Conservation (phyloP, 768 basidiomycete species). For the Peribolospora kevripleyi region DNA sequence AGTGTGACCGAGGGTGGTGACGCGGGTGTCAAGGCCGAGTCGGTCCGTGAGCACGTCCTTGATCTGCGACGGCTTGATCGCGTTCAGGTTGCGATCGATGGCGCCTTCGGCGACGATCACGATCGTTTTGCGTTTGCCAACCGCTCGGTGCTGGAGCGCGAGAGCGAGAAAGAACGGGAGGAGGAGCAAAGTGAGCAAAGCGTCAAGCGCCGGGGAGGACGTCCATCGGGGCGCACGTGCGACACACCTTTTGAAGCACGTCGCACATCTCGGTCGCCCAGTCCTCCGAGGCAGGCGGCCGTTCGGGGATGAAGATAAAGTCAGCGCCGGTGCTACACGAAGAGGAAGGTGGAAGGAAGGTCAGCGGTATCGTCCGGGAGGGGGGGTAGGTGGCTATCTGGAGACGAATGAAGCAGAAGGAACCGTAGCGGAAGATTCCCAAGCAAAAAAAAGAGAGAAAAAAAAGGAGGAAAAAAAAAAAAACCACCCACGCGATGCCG, state of each 20-base stretch:
- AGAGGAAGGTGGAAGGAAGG: background rate
- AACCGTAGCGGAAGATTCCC: too few species aligned
- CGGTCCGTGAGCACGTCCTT: constrained; percentile 67
- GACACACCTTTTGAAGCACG: constrained; percentile 46
- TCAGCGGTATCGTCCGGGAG: background rate
- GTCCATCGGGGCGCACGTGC: background rate
- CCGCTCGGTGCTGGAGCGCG: constrained; percentile 44
- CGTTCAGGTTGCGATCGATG: constrained; percentile 59
- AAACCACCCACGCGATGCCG: constrained; percentile 45
- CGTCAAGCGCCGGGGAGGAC: background rate
- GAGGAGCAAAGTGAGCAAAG: background rate
- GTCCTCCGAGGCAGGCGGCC: constrained; percentile 45
- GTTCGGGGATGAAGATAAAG: constrained; percentile 91
- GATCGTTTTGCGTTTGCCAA: constrained; percentile 93
- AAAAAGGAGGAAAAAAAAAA: constrained; percentile 11
- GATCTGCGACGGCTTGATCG: constrained; percentile 76
- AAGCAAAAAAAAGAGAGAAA: too few species aligned
- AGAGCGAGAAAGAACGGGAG: background rate
- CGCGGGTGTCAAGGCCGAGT: constrained; percentile 77
- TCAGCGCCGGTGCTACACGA: constrained; percentile 48
- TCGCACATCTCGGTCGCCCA: constrained; percentile 90
- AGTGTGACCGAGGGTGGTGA: constrained; percentile 89
- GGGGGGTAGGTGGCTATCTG: too few species aligned
- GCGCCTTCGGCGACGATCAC: constrained; percentile 97
- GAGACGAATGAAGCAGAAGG: too few species aligned